Evolutionary conservation across 257 asterid genomes (phyloP).

Genomic region (Verbena officinalis): DNA sequence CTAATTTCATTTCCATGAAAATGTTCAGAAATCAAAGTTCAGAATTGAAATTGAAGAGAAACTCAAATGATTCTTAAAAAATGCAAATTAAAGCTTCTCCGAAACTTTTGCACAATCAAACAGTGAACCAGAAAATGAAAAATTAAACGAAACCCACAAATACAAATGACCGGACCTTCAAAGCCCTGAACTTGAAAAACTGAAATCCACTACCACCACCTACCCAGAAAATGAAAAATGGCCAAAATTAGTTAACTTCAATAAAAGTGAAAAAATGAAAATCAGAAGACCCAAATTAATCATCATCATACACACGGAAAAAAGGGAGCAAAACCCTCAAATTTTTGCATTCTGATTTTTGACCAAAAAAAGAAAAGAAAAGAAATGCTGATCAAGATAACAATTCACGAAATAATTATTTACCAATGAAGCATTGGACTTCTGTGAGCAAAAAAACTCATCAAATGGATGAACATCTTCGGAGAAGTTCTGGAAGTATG

Average conservation of each 20-base stretch:
- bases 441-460: conserved; percentile 54
- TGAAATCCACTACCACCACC: background rate
- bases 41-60: background rate
- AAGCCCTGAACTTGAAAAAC: background rate
- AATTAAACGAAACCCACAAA: conserved; percentile 1
- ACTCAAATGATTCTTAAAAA: conserved; percentile 15
- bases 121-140: conserved; percentile 17
- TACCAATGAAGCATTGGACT: conserved; percentile 63
- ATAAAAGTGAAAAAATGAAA: background rate
- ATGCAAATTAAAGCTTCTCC: conserved; percentile 13
- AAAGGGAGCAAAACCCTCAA: conserved; percentile 3
- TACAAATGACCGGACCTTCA: background rate
- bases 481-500: conserved; percentile 59
- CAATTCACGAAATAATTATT: conserved; percentile 6
- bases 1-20: background rate
- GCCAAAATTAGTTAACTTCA: background rate
- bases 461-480: conserved; percentile 65
- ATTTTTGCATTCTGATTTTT: conserved; percentile 18
- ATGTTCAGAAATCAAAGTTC: conserved; percentile 21
- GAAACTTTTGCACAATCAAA: conserved; percentile 12
- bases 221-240: background rate
- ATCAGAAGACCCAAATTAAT: background rate
- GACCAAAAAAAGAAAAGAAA: conserved; percentile 3
- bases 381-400: conserved; percentile 2
- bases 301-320: background rate